Conservation (phyloP, 2,329 filamentous ascomycete species). For the Colletotrichum kahawae region DNA sequence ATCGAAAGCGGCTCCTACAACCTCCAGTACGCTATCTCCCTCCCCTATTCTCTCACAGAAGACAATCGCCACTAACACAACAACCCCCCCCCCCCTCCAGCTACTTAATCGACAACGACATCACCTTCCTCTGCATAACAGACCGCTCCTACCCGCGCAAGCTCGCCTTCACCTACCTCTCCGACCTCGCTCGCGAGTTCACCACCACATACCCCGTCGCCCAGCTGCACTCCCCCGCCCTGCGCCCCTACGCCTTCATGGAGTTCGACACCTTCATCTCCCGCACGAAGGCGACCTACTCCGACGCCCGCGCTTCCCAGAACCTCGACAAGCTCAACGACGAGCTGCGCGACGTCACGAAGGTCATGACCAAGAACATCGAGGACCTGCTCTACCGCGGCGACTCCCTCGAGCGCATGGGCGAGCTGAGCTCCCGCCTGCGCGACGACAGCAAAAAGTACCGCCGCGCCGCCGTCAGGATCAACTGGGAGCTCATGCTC, state of each 20-base stretch:
- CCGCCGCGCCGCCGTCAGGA: constrained; percentile 86
- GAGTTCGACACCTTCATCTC: constrained; percentile 98
- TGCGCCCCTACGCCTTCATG: constrained; percentile 95
- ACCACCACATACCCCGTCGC: constrained; percentile 77
- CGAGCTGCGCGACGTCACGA: constrained; percentile 95
- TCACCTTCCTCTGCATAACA: constrained; percentile 94
- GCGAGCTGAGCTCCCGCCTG: constrained; percentile 86
- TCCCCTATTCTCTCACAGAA: background rate
- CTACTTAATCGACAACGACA: constrained; percentile 82
- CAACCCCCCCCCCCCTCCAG: constrained; percentile 42
- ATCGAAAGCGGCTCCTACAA: constrained; percentile 86
- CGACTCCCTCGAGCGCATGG: constrained; percentile 95
- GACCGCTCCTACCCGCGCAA: constrained; percentile 95
- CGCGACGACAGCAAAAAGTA: constrained; percentile 96
- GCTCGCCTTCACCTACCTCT: constrained; percentile 96
- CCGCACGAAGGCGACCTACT: constrained; percentile 91
- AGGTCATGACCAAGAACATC: constrained; percentile 99
- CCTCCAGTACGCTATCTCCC: constrained; percentile 71
- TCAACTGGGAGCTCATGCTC: constrained; percentile 96
- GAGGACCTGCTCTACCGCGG: constrained; percentile 96
- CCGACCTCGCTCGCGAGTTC: constrained; percentile 91
- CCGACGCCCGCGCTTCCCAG: constrained; percentile 86
- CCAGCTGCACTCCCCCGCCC: constrained; percentile 74
- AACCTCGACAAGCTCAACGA: constrained; percentile 97
- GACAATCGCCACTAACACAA: background rate